These are phyloP conservation scores for Ascochyta viciae-villosae DNA, from an alignment of 2,329 filamentous ascomycete species.

Conservation along the genomic window DNA sequence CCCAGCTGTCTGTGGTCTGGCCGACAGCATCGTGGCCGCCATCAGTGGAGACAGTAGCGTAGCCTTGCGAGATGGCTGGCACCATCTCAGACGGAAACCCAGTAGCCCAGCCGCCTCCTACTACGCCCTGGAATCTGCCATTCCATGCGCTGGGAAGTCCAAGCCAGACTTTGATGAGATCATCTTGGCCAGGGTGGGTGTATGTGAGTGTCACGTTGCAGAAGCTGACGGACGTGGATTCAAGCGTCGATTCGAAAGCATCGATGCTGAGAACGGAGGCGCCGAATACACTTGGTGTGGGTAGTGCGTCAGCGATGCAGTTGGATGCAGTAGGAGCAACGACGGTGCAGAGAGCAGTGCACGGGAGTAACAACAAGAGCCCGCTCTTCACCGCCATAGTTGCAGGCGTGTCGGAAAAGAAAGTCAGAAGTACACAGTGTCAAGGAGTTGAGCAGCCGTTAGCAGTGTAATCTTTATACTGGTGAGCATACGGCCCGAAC, in stretches of 20 bases:
- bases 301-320: not conserved
- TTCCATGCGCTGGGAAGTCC: conserved; percentile 30
- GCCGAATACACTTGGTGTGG: conserved; percentile 3
- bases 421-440: not conserved
- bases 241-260: conserved; percentile 2
- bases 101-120: conserved; percentile 33
- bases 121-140: conserved; percentile 30
- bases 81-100: conserved; percentile 25
- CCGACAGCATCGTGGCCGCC: conserved; percentile 23
- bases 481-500: no score
- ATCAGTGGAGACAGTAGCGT: conserved; percentile 32
- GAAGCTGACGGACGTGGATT: conserved; percentile 7
- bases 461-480: no score
- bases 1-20: conserved; percentile 12
- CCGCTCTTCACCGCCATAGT: conserved; percentile 6
- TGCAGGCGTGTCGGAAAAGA: not conserved
- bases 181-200: conserved; percentile 27
- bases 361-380: not conserved
- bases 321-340: not conserved
- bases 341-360: not conserved
- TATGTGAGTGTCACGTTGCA: conserved; percentile 31
- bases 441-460: not conserved
- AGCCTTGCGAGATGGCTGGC: conserved; percentile 27
- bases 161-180: conserved; percentile 27
- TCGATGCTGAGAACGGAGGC: conserved; percentile 6